Base-by-base conservation (phyloP, 2,329 filamentous ascomycete species). In the Colletotrichum magnum region DNA sequence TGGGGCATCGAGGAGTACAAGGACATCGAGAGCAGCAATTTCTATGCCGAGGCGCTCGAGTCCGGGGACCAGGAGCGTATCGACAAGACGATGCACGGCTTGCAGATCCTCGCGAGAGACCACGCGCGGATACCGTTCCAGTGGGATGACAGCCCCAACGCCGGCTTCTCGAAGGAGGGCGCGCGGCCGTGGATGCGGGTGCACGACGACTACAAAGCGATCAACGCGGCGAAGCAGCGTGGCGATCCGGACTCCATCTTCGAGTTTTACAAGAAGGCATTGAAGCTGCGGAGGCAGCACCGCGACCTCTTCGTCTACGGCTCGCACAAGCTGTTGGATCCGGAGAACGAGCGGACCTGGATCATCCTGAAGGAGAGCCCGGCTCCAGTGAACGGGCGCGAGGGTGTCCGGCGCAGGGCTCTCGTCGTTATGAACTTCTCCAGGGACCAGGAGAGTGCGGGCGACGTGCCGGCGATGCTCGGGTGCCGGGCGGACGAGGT, bases 81-180 rank as follows among this genome's bases (percentile, higher is more conserved):
- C 2, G 78, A 78, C 7, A 80, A 81, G 13, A 89, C 85, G 0
- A 85, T 87, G 76, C 76, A 82, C 1, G 83, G 86, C 0, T 78
- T 92, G 7, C 85, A 87, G 32, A 84, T 86, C 58, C 83, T 92
- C 47, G 90, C 86, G 0, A 82, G 90, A 6, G 91, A 93, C 71
- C 87, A 93, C 74, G 83, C 89, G 2, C 82, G 91, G 0, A 85
- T 90, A 2, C 91, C 91, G 0, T 88, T 93, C 76, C 90, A 91
- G 60, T 94, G 92, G 92, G 84, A 86, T 59, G 82, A 78, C 1
- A 80, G 82, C 0, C 78, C 84, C 0, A 85, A 92, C 69, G 88
- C 88, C 0, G 91, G 92, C 0, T 93, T 94, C 77, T 87, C 88
- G 0, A 73, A 74, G 15, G 72, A 66, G 0, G 72, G 65, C 0